These are phyloP conservation scores for Lichenothelia convexa DNA, from an alignment of 495 filamentous ascomycete genomes.

Conservation along the genomic window DNA sequence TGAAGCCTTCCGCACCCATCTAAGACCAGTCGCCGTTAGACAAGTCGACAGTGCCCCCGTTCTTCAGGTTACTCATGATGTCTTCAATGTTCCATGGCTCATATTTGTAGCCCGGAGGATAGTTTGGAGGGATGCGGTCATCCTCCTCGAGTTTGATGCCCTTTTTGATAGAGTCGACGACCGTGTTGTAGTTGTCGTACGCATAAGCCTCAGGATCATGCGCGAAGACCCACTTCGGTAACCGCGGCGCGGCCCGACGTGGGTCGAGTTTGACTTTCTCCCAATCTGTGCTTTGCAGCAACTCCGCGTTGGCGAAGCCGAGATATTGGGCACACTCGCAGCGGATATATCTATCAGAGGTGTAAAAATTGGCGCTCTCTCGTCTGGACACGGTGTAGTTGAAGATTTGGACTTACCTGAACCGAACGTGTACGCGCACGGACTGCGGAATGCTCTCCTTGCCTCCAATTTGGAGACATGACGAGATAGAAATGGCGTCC, in stretches of 20 bases:
- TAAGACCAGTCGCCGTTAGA: constrained; percentile 9
- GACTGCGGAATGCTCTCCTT: constrained; percentile 6
- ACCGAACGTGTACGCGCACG: constrained; percentile 3
- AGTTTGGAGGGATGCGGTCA: constrained; percentile 4
- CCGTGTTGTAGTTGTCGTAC: constrained; percentile 32
- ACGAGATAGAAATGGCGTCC: constrained; percentile 18
- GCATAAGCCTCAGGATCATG: constrained; percentile 45
- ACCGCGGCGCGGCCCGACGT: constrained; percentile 32
- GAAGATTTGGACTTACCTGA: constrained; percentile 4
- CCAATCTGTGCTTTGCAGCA: constrained; percentile 41
- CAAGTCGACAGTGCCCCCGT: constrained; percentile 5
- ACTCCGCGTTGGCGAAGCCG: constrained; percentile 33
- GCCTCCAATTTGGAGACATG: constrained; percentile 16
- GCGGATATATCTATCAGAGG: constrained; percentile 11
- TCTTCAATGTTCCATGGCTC: constrained; percentile 13
- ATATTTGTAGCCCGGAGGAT: constrained; percentile 12
- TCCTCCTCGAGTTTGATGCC: constrained; percentile 9
- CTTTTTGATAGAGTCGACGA: constrained; percentile 9
- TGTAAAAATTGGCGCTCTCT: too few species aligned
- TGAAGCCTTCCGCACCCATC: neutral
- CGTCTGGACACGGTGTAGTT: constrained; percentile 18
- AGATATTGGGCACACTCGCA: constrained; percentile 10
- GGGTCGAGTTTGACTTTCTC: constrained; percentile 37
- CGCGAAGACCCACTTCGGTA: constrained; percentile 40
- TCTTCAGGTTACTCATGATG: constrained; percentile 6